These are phyloP conservation scores for Aspergillus calidoustus DNA, from an alignment of 2,329 filamentous ascomycete genomes.

Conservation along the genomic window DNA sequence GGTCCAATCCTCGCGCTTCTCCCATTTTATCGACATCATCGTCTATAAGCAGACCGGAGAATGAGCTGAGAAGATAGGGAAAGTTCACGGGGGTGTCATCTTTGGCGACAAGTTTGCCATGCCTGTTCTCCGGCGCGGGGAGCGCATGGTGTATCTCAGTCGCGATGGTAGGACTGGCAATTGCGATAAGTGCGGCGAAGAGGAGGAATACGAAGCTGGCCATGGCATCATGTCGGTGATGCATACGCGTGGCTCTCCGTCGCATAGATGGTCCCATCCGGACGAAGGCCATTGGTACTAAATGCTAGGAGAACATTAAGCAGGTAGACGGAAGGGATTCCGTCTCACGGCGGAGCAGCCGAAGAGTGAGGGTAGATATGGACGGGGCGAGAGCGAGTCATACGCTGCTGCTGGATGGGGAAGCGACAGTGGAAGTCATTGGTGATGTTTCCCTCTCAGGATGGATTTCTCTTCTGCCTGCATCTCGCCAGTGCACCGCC, in stretches of 20 bases:
- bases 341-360: conserved; percentile 20
- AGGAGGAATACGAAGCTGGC: conserved; percentile 65
- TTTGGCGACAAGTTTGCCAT: conserved; percentile 53
- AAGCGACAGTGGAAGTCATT: background rate
- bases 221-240: conserved; percentile 73
- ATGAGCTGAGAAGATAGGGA: conserved; percentile 32
- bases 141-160: conserved; percentile 62
- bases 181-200: conserved; percentile 63
- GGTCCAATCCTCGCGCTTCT: conserved; percentile 39
- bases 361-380: conserved; percentile 17
- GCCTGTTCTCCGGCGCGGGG: conserved; percentile 47
- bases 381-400: conserved; percentile 11
- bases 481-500: conserved; percentile 10
- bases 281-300: background rate
- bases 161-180: conserved; percentile 66
- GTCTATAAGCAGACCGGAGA: conserved; percentile 37
- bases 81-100: conserved; percentile 32
- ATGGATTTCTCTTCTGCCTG: conserved; percentile 8
- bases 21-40: conserved; percentile 36
- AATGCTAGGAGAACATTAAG: background rate
- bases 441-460: background rate
- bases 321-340: background rate
- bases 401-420: background rate
- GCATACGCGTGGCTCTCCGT: conserved; percentile 66
- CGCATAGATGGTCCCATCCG: conserved; percentile 39